Evolutionary conservation across 2,329 filamentous ascomycete species (phyloP).

Genomic region (Trichoderma pleuroti): DNA sequence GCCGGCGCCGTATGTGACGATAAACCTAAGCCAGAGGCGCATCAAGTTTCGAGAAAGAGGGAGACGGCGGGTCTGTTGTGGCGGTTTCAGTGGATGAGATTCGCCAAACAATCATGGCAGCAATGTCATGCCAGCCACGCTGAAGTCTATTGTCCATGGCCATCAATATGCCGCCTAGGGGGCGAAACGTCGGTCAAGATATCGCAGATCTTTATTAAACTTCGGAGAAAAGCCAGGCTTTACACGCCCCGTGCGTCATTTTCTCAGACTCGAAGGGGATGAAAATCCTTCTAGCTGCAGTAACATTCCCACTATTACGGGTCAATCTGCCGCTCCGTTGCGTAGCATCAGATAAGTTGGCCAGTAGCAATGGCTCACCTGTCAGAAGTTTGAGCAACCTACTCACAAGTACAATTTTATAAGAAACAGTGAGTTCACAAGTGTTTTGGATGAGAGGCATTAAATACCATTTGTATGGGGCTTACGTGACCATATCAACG

Average conservation of each 20-base stretch:
- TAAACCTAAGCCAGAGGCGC: background rate
- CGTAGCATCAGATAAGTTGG: background rate
- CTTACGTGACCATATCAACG: background rate
- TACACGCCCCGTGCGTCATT: constrained; percentile 11
- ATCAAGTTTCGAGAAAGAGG: background rate
- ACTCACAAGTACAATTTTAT: background rate
- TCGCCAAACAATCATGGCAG: background rate
- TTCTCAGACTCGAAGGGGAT: background rate
- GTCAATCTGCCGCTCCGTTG: background rate
- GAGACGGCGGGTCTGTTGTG: constrained; percentile 1
- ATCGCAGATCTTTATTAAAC: constrained; percentile 8
- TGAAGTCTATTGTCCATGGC: background rate
- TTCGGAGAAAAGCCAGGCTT: background rate
- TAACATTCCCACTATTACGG: background rate
- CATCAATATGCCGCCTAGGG: background rate
- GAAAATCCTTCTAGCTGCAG: background rate
- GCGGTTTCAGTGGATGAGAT: constrained; percentile 2
- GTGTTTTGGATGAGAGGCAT: background rate
- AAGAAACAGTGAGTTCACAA: background rate
- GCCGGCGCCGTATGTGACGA: background rate
- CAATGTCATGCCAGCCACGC: constrained; percentile 4
- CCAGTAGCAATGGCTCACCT: background rate
- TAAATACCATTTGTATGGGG: background rate
- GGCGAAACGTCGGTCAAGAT: constrained; percentile 4
- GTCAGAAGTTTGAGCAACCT: background rate